A percentile compares a stretch with the other conserved stretches of the same genome.
Evolutionary conservation across 1,139 yeast species (phyloP).

Genomic region (Taiozyma sp.): DNA sequence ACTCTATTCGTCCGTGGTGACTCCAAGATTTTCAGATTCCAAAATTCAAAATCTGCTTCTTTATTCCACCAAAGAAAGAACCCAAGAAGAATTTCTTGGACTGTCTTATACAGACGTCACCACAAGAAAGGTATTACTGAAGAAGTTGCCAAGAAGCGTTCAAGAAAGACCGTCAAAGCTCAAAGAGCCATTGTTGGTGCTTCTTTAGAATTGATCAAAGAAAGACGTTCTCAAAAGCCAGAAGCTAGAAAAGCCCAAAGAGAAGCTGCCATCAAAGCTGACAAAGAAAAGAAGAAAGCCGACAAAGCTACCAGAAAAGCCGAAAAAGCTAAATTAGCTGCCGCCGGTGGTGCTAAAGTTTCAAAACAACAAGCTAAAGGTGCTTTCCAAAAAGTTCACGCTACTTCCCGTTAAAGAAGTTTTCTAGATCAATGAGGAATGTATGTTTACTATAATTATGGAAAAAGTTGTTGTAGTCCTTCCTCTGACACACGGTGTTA

Average conservation of each 20-base stretch:
- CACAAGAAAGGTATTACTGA: conserved; percentile 99
- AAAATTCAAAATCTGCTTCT: conserved; percentile 95
- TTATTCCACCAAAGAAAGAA: conserved; percentile 99
- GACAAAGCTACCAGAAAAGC: conserved; percentile 94
- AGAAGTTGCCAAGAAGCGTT: conserved; percentile 95
- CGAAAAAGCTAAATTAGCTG: conserved; percentile 84
- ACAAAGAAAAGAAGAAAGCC: conserved; percentile 94
- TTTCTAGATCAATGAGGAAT: conserved; percentile 8
- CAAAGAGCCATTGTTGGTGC: conserved; percentile 99
- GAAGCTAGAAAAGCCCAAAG: conserved; percentile 98
- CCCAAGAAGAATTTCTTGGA: conserved; percentile 99
- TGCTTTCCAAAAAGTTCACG: conserved; percentile 94
- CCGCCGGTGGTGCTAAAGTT: conserved; percentile 62
- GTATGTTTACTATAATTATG: conserved; percentile 5
- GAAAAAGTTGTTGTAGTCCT: not conserved
- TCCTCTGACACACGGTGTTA: not conserved
- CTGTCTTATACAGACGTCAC: conserved; percentile 98
- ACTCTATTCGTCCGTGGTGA: conserved; percentile 99
- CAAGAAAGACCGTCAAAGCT: conserved; percentile 96
- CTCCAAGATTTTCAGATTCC: conserved; percentile 99
- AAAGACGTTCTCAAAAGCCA: conserved; percentile 95
- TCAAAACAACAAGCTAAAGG: conserved; percentile 89
- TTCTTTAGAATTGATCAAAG: conserved; percentile 95
- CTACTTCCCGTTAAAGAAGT: conserved; percentile 81
- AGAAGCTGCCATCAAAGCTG: conserved; percentile 85